Base-by-base conservation (phyloP, 2,329 filamentous ascomycete genomes). In the Akanthomyces uredinophilus region DNA sequence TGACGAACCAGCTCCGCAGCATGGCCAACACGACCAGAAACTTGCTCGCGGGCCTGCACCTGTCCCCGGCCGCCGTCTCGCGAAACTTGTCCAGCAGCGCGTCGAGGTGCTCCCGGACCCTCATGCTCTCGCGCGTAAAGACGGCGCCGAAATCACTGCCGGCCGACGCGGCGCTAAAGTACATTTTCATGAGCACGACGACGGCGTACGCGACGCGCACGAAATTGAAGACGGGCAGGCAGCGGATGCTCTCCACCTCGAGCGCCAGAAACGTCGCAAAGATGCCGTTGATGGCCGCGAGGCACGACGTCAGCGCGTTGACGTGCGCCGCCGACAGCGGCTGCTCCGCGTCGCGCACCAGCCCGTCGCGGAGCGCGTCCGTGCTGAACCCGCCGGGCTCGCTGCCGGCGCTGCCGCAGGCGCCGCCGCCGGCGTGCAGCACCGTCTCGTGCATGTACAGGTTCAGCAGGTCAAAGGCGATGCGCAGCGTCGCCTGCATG, bases 361-460 rank as follows among this genome's bases (percentile, higher is more conserved):
- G 72, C 37, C 77, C 75, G 58, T 79, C 74, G 24, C 77, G 74
- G 35, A 82, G 69, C 51, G 76, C 72, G 10, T 78, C 77, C n/a
- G 77, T 74, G 69, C 76, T 79, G 68, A 78, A 78, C 8, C 78
- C 78, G n/a, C n/a, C n/a, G n/a, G n/a, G n/a, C 22, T 77, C 46
- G 77, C 64, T 69, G 75, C 68, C 83, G 77, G 84, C 82, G 58
- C 90, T 86, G 10, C 62, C 81, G 8, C 85, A 78, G 22, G 77
- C 79, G 61, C 89, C 85, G 10, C 77, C 79, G 61, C 89, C 85
- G 10, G 83, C 79, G 65, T 91, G 87, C 65, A 93, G 83, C 3
- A 84, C 86, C 60, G 90, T 84, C 72, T 93, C 90, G 71, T 93
- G 88, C 77, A 92, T 87, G 70, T 90, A 92, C 3, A 93, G 77